Conservation (phyloP, 768 basidiomycete species). For the Leccinellum rugosiceps region DNA sequence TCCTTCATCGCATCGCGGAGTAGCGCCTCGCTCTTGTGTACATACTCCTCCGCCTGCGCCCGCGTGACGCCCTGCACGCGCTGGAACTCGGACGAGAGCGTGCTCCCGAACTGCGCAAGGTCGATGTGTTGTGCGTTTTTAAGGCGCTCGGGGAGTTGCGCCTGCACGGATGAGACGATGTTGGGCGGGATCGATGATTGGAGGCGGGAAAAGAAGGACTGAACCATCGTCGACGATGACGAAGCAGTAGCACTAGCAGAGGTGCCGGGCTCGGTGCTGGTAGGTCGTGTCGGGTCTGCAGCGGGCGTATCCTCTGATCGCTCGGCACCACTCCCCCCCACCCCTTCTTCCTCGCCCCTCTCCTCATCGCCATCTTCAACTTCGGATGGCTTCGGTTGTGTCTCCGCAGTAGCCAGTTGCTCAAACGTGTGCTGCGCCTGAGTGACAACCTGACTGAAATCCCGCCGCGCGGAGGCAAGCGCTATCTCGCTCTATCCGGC, state of each 20-base stretch:
- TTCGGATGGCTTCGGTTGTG: constrained; percentile 12
- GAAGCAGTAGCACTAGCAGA: background rate
- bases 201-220: constrained; percentile 62
- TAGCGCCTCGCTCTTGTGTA: constrained; percentile 66
- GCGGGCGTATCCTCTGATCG: constrained; percentile 28
- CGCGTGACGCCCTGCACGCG: constrained; percentile 72
- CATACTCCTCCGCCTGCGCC: constrained; percentile 82
- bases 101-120: constrained; percentile 61
- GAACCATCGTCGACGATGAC: constrained; percentile 26
- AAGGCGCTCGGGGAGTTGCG: constrained; percentile 62
- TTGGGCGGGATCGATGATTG: constrained; percentile 75
- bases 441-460: constrained; percentile 65
- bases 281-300: constrained; percentile 16
- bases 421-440: constrained; percentile 78
- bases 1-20: constrained; percentile 72
- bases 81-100: constrained; percentile 62
- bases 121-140: constrained; percentile 64
- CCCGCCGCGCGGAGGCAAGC: constrained; percentile 67
- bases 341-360: constrained; percentile 23
- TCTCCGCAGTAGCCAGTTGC: constrained; percentile 47
- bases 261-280: constrained; percentile 14
- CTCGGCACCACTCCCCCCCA: constrained; percentile 24
- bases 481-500: constrained; percentile 60
- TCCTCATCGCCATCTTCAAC: background rate
- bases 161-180: constrained; percentile 65